phyloP scores from a whole-genome alignment of 2,329 filamentous ascomycete genomes.

The Rasamsonia emersonii region DNA sequence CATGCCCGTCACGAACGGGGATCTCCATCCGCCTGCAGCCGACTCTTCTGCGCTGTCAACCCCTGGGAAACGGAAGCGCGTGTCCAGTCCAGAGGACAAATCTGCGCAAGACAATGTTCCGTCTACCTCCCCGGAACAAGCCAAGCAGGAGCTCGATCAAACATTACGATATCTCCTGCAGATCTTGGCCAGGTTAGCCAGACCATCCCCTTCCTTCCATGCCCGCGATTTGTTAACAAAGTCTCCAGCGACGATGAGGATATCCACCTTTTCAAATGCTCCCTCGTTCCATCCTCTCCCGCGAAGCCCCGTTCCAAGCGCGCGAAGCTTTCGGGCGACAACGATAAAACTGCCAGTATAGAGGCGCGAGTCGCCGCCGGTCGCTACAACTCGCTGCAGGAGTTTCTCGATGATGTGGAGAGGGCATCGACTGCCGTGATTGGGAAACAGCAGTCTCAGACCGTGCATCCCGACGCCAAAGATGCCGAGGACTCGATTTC shows the following conservation, averaged over 20 bases:
- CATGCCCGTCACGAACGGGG: slow-evolving; percentile 27
- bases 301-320: slow-evolving; percentile 36
- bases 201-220: slow-evolving; percentile 3
- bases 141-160: slow-evolving; percentile 24
- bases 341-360: slow-evolving; percentile 26
- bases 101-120: slow-evolving; percentile 15
- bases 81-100: slow-evolving; percentile 24
- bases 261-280: slow-evolving; percentile 33
- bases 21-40: slow-evolving; percentile 19
- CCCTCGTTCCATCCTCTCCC: slow-evolving; percentile 24
- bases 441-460: slow-evolving; percentile 26
- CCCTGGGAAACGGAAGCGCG: slow-evolving; percentile 35
- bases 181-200: slow-evolving; percentile 23
- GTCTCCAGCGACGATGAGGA: slow-evolving; percentile 38
- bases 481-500: slow-evolving; percentile 20
- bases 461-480: slow-evolving; percentile 17
- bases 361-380: slow-evolving; percentile 29
- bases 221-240: slow-evolving; percentile 15
- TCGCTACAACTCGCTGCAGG: slow-evolving; percentile 32
- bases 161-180: slow-evolving; percentile 28
- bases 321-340: slow-evolving; percentile 30
- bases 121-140: slow-evolving; percentile 17
- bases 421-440: slow-evolving; percentile 29
- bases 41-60: slow-evolving; percentile 24
- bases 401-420: slow-evolving; percentile 36